Evolutionary conservation across 2,329 filamentous ascomycete genomes (phyloP).

Genomic region (Trematosphaeria pertusa): DNA sequence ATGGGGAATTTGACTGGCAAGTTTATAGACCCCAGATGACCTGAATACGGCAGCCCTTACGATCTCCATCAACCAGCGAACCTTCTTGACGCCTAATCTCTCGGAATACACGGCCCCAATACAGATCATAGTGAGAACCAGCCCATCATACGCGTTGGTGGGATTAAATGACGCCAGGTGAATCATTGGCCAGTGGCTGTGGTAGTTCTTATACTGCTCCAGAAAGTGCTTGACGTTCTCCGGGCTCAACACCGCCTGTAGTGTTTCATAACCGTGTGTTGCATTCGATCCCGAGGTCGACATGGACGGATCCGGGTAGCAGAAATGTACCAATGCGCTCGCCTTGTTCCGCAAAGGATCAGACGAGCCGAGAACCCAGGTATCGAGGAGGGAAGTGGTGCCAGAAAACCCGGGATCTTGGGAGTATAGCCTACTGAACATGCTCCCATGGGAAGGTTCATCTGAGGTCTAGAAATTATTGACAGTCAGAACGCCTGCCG

Average conservation of each 20-base stretch:
- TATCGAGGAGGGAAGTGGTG: conserved; percentile 45
- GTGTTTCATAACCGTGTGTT: conserved; percentile 60
- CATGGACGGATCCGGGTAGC: conserved; percentile 56
- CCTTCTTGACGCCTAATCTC: conserved; percentile 64
- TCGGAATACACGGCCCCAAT: conserved; percentile 78
- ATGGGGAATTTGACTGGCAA: conserved; percentile 41
- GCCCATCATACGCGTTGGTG: conserved; percentile 68
- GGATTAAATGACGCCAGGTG: conserved; percentile 76
- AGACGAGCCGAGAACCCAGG: conserved; percentile 51
- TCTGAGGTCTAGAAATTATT: conserved; percentile 51
- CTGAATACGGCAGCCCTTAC: conserved; percentile 66
- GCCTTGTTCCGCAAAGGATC: conserved; percentile 57
- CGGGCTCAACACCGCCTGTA: conserved; percentile 65
- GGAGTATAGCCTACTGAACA: conserved; percentile 58
- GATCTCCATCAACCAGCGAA: conserved; percentile 72
- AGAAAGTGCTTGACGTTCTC: conserved; percentile 75
- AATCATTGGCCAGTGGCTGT: conserved; percentile 75
- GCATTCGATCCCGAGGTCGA: conserved; percentile 35
- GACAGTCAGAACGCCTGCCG: conserved; percentile 51
- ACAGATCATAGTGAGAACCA: conserved; percentile 74
- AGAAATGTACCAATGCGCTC: conserved; percentile 55
- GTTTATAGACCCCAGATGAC: conserved; percentile 60
- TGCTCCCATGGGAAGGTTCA: conserved; percentile 55
- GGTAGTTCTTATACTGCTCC: conserved; percentile 74
- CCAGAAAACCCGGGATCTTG: conserved; percentile 52